Conservation (phyloP, 2,329 filamentous ascomycete genomes). For the Colletotrichum liaoningense region DNA sequence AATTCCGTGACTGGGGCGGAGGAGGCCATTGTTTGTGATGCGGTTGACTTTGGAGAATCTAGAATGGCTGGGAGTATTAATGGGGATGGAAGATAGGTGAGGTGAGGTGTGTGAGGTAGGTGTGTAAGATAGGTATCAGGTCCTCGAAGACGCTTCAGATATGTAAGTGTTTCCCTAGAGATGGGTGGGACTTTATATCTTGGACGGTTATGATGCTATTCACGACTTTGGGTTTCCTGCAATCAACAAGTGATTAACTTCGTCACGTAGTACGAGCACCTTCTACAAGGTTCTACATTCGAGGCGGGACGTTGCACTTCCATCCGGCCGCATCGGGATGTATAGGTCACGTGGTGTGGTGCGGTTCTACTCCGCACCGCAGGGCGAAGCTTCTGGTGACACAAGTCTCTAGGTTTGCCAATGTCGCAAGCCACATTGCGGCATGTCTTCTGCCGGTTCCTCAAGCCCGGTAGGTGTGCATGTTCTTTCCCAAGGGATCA, state of each 20-base stretch:
- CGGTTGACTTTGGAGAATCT: too few relatives aligned
- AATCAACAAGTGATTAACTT: background rate
- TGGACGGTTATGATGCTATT: background rate
- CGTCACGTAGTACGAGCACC: background rate
- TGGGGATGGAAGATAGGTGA: background rate
- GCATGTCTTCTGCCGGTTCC: background rate
- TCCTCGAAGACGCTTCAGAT: background rate
- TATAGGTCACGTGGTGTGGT: conserved; percentile 24
- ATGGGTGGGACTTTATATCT: background rate
- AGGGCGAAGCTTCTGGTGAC: conserved; percentile 26
- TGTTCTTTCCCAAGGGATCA: background rate
- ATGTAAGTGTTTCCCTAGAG: background rate
- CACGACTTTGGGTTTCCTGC: background rate
- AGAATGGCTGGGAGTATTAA: too few relatives aligned
- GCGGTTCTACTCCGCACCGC: conserved; percentile 22
- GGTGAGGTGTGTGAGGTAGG: background rate
- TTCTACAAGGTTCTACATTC: conserved; percentile 21
- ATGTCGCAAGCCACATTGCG: conserved; percentile 9
- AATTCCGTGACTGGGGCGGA: conserved; percentile 32
- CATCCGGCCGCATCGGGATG: background rate
- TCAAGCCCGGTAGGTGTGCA: background rate
- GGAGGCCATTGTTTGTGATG: conserved; percentile 5
- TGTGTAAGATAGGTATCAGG: background rate
- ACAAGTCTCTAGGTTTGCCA: background rate
- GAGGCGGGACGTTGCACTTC: background rate